Percentiles rank a stretch among this genome's conserved stretches.
Conservation (phyloP, 805 yeast genomes). For the Torulaspora franciscae region DNA sequence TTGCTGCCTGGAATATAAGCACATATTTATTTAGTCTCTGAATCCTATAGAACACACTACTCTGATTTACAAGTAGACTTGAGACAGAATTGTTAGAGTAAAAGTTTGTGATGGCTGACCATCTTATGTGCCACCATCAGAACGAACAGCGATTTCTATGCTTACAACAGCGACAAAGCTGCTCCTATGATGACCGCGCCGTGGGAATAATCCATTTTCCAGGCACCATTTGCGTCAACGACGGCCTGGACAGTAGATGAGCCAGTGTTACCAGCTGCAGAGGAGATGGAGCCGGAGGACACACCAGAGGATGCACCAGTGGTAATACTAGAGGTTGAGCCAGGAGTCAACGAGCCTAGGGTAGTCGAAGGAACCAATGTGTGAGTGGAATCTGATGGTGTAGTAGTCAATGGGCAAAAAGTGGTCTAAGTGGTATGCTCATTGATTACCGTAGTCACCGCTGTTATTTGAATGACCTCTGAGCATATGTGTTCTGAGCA, state of each 20-base stretch:
- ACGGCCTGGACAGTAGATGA: not conserved
- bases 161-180: slow-evolving; percentile 1
- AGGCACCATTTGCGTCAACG: not conserved
- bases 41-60: no score
- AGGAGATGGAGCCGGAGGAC: not conserved
- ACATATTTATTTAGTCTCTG: no score
- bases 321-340: not conserved
- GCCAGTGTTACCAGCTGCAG: not conserved
- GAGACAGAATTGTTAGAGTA: no score
- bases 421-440: slow-evolving; percentile 5
- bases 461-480: slow-evolving; percentile 9
- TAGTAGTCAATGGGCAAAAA: slow-evolving; percentile 2
- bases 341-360: not conserved
- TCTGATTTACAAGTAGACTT: no score
- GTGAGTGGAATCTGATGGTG: not conserved
- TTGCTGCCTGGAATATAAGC: no score
- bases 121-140: no score
- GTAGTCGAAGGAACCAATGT: not conserved
- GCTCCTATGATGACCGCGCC: slow-evolving; percentile 2
- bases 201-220: not conserved
- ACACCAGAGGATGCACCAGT: not conserved
- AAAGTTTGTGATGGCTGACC: no score
- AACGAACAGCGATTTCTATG: not conserved
- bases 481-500: slow-evolving; percentile 9
- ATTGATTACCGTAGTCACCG: slow-evolving; percentile 7